These are phyloP conservation scores for Eucalyptus curtisii DNA, from an alignment of 345 rosid genomes.

Conservation along the genomic window DNA sequence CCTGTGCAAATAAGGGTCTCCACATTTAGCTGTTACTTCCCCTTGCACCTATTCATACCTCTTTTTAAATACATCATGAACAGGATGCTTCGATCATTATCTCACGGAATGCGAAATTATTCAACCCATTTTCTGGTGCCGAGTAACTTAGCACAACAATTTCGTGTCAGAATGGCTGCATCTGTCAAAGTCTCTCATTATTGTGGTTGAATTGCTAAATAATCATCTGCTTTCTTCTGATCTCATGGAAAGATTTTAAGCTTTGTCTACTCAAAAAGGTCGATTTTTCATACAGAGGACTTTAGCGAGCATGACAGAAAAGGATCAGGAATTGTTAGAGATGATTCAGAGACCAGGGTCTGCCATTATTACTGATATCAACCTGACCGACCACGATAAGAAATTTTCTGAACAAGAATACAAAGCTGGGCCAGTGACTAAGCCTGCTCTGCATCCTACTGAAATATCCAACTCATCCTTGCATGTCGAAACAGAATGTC, in stretches of 20 bases:
- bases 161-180: neutral
- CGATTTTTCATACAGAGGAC: neutral
- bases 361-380: neutral
- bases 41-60: neutral
- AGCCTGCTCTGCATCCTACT: neutral
- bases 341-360: neutral
- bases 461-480: neutral
- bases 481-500: neutral
- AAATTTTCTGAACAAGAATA: neutral
- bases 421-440: neutral
- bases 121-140: neutral
- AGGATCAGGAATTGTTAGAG: neutral
- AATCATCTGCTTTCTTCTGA: neutral
- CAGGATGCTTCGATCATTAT: neutral
- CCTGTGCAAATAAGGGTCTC: neutral
- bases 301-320: neutral
- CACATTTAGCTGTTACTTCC: neutral
- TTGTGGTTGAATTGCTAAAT: neutral
- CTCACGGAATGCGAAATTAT: neutral
- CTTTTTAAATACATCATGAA: neutral
- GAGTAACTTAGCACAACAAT: neutral
- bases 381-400: neutral
- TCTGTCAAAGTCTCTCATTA: neutral
- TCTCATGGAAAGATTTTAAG: neutral
- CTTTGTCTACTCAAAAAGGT: neutral